Base-by-base conservation (phyloP, 495 filamentous ascomycete species). In the Xylaria longipes region DNA sequence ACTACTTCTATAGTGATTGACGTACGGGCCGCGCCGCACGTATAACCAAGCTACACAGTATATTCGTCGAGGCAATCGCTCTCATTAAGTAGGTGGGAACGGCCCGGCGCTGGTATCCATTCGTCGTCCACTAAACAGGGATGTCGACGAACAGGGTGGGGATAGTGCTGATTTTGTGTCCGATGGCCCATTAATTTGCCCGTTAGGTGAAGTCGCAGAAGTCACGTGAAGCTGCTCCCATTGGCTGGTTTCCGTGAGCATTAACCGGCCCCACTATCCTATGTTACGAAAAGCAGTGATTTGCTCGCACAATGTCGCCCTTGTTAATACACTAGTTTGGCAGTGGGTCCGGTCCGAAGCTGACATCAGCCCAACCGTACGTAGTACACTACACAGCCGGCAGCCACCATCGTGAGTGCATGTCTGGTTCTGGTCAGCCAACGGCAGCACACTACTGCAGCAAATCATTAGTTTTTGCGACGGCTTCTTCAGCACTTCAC, bases 251-350 rank as follows among this genome's bases (percentile, higher is more conserved):
- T 22, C 35, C 12, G 14, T 0, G 5, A 29, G 33, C 43, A 29
- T 20, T 17, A n/a, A 17, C 60, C 68, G 68, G 68, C 68, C 68
- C 68, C 68, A 70, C 68, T 48, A 37, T 20, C 45, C 58, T 64
- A 8, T 25, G 7, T 43, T 39, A 70, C 58, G 46, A 56, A 27
- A 22, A 14, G 58, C 33, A 17, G 46, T 64, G 46, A 64, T 70
- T 54, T 17, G 45, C 39, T 33, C 57, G 57, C 64, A 54, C 33
- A 43, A n/a, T 68, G 35, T 56, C 52, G 27, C 37, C 65, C 27
- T 15, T 0, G 41, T 29, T 35, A 17, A n/a, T 15, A n/a, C n/a
- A n/a, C 52, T 45, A 56, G 20, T 17, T 12, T 45, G 39, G 8
- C n/a, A n/a, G n/a, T 9, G 46, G 46, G 46, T 50, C 46, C 46